Percentiles rank a stretch among this genome's conserved stretches.
Conservation (phyloP, 2,329 filamentous ascomycete genomes). For the Hawksworthiomyces lignivorus region DNA sequence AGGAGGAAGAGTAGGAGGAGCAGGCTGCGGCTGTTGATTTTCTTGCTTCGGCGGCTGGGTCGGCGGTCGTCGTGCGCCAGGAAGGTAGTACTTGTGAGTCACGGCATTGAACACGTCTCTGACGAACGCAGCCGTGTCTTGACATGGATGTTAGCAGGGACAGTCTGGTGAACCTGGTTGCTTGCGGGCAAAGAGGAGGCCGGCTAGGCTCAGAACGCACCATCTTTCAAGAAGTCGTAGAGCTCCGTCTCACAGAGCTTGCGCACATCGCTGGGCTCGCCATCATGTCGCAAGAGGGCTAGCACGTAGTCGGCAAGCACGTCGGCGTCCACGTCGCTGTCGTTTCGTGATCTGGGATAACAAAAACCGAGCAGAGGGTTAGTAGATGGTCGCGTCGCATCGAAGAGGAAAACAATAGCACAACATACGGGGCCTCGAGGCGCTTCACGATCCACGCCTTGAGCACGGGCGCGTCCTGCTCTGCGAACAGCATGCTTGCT, state of each 20-base stretch:
- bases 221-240: slow-evolving; percentile 66
- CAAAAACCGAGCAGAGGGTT: neutral
- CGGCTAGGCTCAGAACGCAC: slow-evolving; percentile 27
- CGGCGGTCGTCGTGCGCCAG: slow-evolving; percentile 42
- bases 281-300: slow-evolving; percentile 65
- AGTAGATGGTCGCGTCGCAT: slow-evolving; percentile 2
- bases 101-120: slow-evolving; percentile 64
- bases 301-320: slow-evolving; percentile 81
- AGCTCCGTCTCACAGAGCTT: slow-evolving; percentile 64
- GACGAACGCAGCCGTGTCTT: slow-evolving; percentile 56
- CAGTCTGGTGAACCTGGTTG: too few species aligned
- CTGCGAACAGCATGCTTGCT: slow-evolving; percentile 51
- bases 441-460: slow-evolving; percentile 74
- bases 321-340: slow-evolving; percentile 72
- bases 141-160: neutral
- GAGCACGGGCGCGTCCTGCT: slow-evolving; percentile 54
- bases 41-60: too few species aligned
- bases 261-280: slow-evolving; percentile 55
- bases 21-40: slow-evolving; percentile 22
- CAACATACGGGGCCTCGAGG: slow-evolving; percentile 63
- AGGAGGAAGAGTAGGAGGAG: slow-evolving; percentile 10
- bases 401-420: neutral
- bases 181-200: neutral
- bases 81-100: slow-evolving; percentile 52
- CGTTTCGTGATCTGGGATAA: slow-evolving; percentile 60